Percentiles rank a stretch among this genome's conserved stretches.
Conservation (phyloP, 164 flowering plant species). For the Macadamia tetraphylla region DNA sequence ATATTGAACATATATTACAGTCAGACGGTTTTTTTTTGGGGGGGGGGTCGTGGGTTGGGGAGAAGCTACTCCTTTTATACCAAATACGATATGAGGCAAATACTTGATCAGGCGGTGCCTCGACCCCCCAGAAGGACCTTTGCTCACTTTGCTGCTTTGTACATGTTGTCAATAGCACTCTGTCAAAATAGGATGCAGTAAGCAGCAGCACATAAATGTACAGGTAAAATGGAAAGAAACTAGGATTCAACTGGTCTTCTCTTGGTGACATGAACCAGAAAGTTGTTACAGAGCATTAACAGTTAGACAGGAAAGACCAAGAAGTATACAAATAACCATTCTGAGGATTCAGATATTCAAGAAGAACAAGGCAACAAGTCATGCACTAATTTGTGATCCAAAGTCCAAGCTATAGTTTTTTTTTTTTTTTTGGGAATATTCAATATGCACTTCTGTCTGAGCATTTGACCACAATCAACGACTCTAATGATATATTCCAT, state of each 20-base stretch:
- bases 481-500: no score
- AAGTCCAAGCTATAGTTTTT: no score
- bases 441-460: no score
- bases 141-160: slow-evolving; percentile 47
- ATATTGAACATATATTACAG: no score
- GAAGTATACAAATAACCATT: no score
- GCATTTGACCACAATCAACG: no score
- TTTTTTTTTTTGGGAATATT: no score
- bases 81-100: neutral
- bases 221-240: neutral
- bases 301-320: neutral
- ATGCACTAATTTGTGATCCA: no score
- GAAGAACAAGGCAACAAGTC: no score
- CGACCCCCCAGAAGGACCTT: neutral
- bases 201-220: neutral
- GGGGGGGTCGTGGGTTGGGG: no score
- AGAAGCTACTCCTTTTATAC: neutral
- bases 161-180: slow-evolving; percentile 61
- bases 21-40: no score
- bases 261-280: neutral
- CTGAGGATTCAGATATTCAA: no score
- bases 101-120: neutral
- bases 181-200: slow-evolving; percentile 21
- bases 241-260: neutral
- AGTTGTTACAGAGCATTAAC: neutral